These are phyloP conservation scores for Carallia pectinifolia DNA, from an alignment of 345 rosid genomes.

Conservation along the genomic window DNA sequence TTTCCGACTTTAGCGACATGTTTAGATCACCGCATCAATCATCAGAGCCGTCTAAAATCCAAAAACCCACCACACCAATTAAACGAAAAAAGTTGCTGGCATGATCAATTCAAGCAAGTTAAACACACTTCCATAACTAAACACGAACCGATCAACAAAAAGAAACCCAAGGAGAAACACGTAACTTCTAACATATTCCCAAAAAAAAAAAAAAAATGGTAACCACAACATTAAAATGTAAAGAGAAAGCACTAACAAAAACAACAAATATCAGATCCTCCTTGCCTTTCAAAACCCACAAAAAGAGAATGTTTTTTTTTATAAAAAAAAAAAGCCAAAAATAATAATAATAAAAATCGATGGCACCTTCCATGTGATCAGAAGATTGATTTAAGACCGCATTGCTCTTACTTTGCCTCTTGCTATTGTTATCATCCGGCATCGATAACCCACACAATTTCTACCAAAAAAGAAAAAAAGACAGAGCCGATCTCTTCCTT, in stretches of 20 bases:
- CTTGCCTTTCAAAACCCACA: too few species aligned
- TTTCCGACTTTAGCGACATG: too few species aligned
- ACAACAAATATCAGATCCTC: too few species aligned
- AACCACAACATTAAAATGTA: too few species aligned
- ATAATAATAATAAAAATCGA: background rate
- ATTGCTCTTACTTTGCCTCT: background rate
- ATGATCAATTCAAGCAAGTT: too few species aligned
- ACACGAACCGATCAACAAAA: background rate
- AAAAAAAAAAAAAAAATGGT: too few species aligned
- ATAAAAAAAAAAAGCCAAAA: too few species aligned
- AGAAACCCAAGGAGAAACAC: too few species aligned
- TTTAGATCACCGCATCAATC: background rate
- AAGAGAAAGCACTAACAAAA: background rate
- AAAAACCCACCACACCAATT: background rate
- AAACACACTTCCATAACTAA: too few species aligned
- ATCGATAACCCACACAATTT: background rate
- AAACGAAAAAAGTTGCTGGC: background rate
- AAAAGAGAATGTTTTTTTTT: too few species aligned
- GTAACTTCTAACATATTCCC: too few species aligned
- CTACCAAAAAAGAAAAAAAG: background rate
- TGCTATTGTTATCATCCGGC: background rate
- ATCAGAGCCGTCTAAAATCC: background rate
- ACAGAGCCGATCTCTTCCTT: too few species aligned
- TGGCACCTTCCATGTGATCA: background rate
- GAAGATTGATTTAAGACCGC: background rate